A percentile compares a stretch with the other conserved stretches of the same genome.
These are phyloP conservation scores for Chionographis japonica DNA, from an alignment of 106 monocot species.

Conservation along the genomic window DNA sequence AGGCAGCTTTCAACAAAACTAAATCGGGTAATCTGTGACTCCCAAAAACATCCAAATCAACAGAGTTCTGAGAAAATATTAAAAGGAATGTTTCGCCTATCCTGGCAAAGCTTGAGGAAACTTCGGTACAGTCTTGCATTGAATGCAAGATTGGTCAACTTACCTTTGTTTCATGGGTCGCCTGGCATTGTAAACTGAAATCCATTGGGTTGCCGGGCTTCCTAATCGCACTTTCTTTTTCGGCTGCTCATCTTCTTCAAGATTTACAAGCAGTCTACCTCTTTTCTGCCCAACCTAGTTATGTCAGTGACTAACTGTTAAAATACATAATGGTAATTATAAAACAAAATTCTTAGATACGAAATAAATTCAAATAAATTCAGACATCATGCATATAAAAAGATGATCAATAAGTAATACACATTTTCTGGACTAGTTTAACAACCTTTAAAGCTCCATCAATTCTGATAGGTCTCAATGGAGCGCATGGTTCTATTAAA, in stretches of 20 bases:
- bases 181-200: constrained; percentile 95
- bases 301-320: not conserved
- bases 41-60: too few species aligned
- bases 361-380: too few species aligned
- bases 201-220: constrained; percentile 94
- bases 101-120: too few species aligned
- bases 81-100: too few species aligned
- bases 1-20: too few species aligned
- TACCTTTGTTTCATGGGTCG: constrained; percentile 98
- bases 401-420: not conserved
- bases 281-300: constrained; percentile 91
- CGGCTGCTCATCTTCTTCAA: constrained; percentile 95
- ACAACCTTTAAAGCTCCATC: constrained; percentile 92
- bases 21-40: too few species aligned
- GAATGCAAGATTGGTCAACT: not conserved
- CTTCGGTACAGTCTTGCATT: too few species aligned
- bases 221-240: constrained; percentile 92
- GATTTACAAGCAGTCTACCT: constrained; percentile 66
- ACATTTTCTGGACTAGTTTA: not conserved
- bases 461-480: constrained; percentile 78
- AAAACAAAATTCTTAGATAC: not conserved
- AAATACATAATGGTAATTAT: not conserved
- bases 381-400: not conserved
- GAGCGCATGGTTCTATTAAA: constrained; percentile 71
- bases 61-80: too few species aligned